A percentile compares a stretch with the other conserved stretches of the same genome.
phyloP scores from a whole-genome alignment of 179 eudicot genomes.

The Heliamphora pulchella region DNA sequence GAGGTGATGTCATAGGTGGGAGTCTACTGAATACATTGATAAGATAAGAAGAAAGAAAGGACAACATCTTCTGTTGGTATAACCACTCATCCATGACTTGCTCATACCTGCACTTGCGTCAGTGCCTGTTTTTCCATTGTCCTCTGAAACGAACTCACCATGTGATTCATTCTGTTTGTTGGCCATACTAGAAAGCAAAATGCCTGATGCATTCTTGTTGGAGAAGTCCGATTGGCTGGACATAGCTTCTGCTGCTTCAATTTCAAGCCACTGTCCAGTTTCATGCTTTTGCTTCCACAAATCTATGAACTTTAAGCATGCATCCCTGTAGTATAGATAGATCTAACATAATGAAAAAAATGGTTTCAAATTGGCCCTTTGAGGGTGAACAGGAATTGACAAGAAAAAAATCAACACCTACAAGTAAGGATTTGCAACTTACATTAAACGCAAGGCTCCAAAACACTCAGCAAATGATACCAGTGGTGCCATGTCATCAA shows the following conservation, averaged over 20 bases:
- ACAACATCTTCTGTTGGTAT: not conserved
- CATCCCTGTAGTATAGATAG: slow-evolving; percentile 49
- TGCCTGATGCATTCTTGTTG: slow-evolving; percentile 52
- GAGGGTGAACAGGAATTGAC: not conserved
- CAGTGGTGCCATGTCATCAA: slow-evolving; percentile 57
- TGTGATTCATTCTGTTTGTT: slow-evolving; percentile 27
- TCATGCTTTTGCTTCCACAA: slow-evolving; percentile 97
- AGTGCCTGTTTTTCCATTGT: slow-evolving; percentile 35
- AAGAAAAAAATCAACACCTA: not conserved
- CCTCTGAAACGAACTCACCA: slow-evolving; percentile 41
- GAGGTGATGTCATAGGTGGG: slow-evolving; percentile 7
- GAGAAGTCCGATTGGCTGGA: slow-evolving; percentile 39
- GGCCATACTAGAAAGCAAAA: slow-evolving; percentile 40
- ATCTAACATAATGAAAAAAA: slow-evolving; percentile 6
- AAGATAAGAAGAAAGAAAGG: not conserved
- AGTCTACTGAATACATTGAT: not conserved
- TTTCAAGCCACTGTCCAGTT: slow-evolving; percentile 91
- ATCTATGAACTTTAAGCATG: slow-evolving; percentile 64
- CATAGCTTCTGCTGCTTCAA: slow-evolving; percentile 72
- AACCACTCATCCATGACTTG: not conserved
- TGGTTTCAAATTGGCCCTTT: not conserved
- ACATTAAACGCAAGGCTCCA: slow-evolving; percentile 91
- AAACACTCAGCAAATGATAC: slow-evolving; percentile 77
- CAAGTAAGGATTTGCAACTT: slow-evolving; percentile 24
- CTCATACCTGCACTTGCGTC: slow-evolving; percentile 29